Conservation (phyloP, 768 basidiomycete genomes). For the Tricholoma furcatifolium region DNA sequence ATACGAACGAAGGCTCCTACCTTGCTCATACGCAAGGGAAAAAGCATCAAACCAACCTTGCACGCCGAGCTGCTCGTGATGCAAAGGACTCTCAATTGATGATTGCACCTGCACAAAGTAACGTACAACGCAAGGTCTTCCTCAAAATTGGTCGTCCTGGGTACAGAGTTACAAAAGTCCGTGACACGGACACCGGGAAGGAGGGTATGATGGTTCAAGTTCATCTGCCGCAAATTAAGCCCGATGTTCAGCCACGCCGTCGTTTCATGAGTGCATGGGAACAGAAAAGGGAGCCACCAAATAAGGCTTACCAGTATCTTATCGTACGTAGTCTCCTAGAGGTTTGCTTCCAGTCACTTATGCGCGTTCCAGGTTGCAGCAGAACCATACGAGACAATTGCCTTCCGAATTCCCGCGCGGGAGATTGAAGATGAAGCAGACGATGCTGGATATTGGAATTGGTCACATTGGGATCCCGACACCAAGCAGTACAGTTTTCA, state of each 20-base stretch:
- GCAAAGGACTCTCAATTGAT: conserved; percentile 91
- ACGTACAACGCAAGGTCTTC: conserved; percentile 89
- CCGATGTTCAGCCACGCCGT: conserved; percentile 77
- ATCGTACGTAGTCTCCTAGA: conserved; percentile 60
- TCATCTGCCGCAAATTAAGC: conserved; percentile 91
- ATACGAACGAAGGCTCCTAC: conserved; percentile 99
- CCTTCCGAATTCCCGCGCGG: conserved; percentile 96
- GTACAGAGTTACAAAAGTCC: conserved; percentile 94
- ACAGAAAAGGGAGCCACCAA: conserved; percentile 92
- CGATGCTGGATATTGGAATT: conserved; percentile 90
- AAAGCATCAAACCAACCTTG: conserved; percentile 98
- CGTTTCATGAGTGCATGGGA: conserved; percentile 99
- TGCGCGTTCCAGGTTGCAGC: conserved; percentile 76
- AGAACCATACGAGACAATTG: conserved; percentile 99
- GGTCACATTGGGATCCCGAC: conserved; percentile 99
- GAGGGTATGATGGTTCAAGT: conserved; percentile 99
- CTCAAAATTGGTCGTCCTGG: conserved; percentile 96
- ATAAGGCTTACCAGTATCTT: conserved; percentile 96
- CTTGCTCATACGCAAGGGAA: conserved; percentile 99
- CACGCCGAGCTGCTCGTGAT: conserved; percentile 95
- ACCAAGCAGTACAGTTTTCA: conserved; percentile 98
- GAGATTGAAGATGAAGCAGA: conserved; percentile 96
- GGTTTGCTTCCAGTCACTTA: conserved; percentile 8
- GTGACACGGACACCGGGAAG: conserved; percentile 86
- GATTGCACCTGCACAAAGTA: conserved; percentile 79